Conservation (phyloP, 129 eudicot genomes). For the Centrapalus pauciflorus region DNA sequence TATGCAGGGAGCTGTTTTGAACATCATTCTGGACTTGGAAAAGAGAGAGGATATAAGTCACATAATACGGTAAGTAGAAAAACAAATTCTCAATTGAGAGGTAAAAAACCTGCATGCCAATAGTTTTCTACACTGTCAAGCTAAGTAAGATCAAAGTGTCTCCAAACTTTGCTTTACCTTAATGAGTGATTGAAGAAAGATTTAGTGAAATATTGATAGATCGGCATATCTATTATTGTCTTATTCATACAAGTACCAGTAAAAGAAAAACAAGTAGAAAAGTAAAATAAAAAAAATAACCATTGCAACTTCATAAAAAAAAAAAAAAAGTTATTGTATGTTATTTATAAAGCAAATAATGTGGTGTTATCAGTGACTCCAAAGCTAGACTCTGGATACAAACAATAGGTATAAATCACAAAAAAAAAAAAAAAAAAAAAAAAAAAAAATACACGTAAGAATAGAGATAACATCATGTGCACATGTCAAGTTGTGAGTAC, state of each 20-base stretch:
- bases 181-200: too few relatives aligned
- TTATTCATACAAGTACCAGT: too few relatives aligned
- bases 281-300: too few relatives aligned
- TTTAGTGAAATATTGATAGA: too few relatives aligned
- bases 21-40: conserved; percentile 51
- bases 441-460: too few relatives aligned
- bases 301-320: too few relatives aligned
- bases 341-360: too few relatives aligned
- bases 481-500: not conserved
- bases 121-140: not conserved
- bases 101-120: not conserved
- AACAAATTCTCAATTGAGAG: not conserved
- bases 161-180: not conserved
- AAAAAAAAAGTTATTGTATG: too few relatives aligned
- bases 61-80: not conserved
- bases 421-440: too few relatives aligned
- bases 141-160: not conserved
- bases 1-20: conserved; percentile 65
- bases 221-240: too few relatives aligned
- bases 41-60: conserved; percentile 14
- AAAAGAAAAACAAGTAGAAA: too few relatives aligned
- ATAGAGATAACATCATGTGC: not conserved
- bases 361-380: too few relatives aligned
- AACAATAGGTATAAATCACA: not conserved
- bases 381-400: not conserved